phyloP scores from a whole-genome alignment of 2,329 filamentous ascomycete species.

The Xenoacremonium recifei region DNA sequence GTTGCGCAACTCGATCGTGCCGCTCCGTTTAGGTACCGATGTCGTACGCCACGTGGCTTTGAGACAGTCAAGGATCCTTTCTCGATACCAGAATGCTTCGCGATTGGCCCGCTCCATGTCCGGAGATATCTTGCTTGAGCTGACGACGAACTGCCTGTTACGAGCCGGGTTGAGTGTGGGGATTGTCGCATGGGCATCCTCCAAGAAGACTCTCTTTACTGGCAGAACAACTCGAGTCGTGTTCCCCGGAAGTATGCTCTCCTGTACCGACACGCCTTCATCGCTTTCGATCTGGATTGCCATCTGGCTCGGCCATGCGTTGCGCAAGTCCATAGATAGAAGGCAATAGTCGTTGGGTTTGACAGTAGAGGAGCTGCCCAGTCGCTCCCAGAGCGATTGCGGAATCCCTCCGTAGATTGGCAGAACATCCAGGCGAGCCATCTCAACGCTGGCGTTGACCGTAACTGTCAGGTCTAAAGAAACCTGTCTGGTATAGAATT shows the following conservation, averaged over 20 bases:
- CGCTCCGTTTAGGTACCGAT: slow-evolving; percentile 52
- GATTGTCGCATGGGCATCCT: slow-evolving; percentile 74
- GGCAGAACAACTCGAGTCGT: slow-evolving; percentile 75
- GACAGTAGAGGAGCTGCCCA: slow-evolving; percentile 32
- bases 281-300: slow-evolving; percentile 60
- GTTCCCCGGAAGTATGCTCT: slow-evolving; percentile 63
- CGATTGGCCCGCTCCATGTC: slow-evolving; percentile 75
- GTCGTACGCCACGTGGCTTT: slow-evolving; percentile 68
- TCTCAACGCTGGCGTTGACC: slow-evolving; percentile 86
- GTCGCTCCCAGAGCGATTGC: slow-evolving; percentile 53
- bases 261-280: slow-evolving; percentile 48
- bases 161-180: slow-evolving; percentile 77
- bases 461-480: slow-evolving; percentile 80
- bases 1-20: slow-evolving; percentile 72
- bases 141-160: slow-evolving; percentile 92
- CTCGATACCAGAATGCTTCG: slow-evolving; percentile 89
- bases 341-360: slow-evolving; percentile 69
- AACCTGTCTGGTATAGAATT: slow-evolving; percentile 82
- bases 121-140: slow-evolving; percentile 72
- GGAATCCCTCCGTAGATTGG: slow-evolving; percentile 70
- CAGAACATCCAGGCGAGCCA: slow-evolving; percentile 75
- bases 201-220: slow-evolving; percentile 70
- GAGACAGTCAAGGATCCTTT: slow-evolving; percentile 71
- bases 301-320: slow-evolving; percentile 84
- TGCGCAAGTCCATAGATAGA: slow-evolving; percentile 79